Evolutionary conservation across 2,329 filamentous ascomycete genomes (phyloP).

Genomic region (Fusarium gaditjirri): DNA sequence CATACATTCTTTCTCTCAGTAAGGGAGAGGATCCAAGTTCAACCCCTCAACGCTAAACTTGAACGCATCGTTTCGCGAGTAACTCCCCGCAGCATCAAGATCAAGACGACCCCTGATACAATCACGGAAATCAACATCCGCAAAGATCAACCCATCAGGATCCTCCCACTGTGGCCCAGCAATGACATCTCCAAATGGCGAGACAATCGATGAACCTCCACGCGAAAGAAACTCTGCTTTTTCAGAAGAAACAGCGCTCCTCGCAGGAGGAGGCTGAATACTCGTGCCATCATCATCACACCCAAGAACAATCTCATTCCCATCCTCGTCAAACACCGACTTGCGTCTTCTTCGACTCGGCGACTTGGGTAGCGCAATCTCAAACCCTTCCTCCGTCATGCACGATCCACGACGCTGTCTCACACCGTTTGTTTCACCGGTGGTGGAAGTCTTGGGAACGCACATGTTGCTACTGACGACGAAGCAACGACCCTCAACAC

Average conservation of each 20-base stretch:
- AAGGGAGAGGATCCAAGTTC: constrained; percentile 67
- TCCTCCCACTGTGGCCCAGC: constrained; percentile 88
- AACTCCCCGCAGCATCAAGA: constrained; percentile 85
- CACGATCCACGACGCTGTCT: constrained; percentile 49
- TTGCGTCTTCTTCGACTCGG: constrained; percentile 46
- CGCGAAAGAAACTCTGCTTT: constrained; percentile 67
- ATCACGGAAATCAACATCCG: constrained; percentile 87
- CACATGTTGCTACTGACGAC: constrained; percentile 90
- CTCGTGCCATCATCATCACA: constrained; percentile 43
- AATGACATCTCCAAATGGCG: constrained; percentile 81
- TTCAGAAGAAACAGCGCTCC: not conserved
- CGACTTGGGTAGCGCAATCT: constrained; percentile 56
- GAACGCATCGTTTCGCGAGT: constrained; percentile 78
- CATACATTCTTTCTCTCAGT: constrained; percentile 45
- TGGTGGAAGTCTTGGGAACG: constrained; percentile 54
- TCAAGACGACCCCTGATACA: constrained; percentile 85
- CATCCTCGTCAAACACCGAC: constrained; percentile 63
- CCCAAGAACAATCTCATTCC: constrained; percentile 64
- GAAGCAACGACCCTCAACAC: constrained; percentile 83
- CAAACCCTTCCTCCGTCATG: constrained; percentile 58
- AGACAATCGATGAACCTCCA: constrained; percentile 85
- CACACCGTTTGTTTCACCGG: not conserved
- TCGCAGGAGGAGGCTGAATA: constrained; percentile 11
- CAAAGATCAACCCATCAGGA: constrained; percentile 70
- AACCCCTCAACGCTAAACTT: constrained; percentile 68